phyloP scores from a whole-genome alignment of 768 basidiomycete genomes.

The Mycena rebaudengoi region DNA sequence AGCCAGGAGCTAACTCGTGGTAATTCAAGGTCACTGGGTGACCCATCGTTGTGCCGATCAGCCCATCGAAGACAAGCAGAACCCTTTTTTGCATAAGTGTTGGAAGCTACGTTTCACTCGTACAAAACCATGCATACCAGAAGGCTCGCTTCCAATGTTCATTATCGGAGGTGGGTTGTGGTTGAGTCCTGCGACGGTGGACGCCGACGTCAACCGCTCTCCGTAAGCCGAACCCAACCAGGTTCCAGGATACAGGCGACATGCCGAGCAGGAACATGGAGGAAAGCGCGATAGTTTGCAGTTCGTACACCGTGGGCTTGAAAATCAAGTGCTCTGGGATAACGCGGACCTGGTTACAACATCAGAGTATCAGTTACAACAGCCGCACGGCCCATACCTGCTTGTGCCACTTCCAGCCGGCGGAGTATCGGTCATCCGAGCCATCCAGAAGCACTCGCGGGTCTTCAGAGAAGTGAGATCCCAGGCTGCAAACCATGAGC shows the following conservation, averaged over 20 bases:
- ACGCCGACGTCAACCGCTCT: slow-evolving; percentile 68
- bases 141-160: slow-evolving; percentile 70
- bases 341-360: slow-evolving; percentile 37
- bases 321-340: slow-evolving; percentile 12
- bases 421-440: slow-evolving; percentile 43
- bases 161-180: slow-evolving; percentile 50
- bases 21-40: slow-evolving; percentile 66
- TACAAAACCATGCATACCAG: slow-evolving; percentile 37
- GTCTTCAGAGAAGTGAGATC: slow-evolving; percentile 67
- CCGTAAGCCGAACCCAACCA: slow-evolving; percentile 65
- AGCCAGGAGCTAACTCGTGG: slow-evolving; percentile 56
- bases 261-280: slow-evolving; percentile 50
- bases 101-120: neutral
- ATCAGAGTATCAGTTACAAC: neutral
- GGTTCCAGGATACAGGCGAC: slow-evolving; percentile 61
- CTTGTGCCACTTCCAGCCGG: slow-evolving; percentile 72
- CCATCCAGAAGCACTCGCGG: slow-evolving; percentile 59
- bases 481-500: slow-evolving; percentile 54
- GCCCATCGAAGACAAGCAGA: slow-evolving; percentile 29
- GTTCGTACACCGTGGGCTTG: slow-evolving; percentile 21
- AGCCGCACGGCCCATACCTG: too few relatives aligned
- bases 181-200: slow-evolving; percentile 49
- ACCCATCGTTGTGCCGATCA: slow-evolving; percentile 52
- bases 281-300: slow-evolving; percentile 32
- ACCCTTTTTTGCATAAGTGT: slow-evolving; percentile 13